phyloP scores from a whole-genome alignment of 2,329 filamentous ascomycete genomes.

The Plectosphaerella cucumerina region DNA sequence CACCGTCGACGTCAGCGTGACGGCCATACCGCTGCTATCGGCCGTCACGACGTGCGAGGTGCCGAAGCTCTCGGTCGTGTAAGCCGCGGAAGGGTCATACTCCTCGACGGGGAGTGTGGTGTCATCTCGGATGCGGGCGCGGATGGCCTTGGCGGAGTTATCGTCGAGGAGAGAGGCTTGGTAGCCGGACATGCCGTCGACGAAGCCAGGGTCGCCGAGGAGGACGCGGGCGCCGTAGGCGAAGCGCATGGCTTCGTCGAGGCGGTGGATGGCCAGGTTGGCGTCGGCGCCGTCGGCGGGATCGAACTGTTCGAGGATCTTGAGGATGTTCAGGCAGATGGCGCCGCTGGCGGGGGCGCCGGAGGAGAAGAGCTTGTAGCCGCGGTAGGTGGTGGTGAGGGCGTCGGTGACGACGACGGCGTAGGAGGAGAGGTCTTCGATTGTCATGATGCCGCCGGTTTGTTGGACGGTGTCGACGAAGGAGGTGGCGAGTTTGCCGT shows the following conservation, averaged over 20 bases:
- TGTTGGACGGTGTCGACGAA: slow-evolving; percentile 66
- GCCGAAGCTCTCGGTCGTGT: slow-evolving; percentile 62
- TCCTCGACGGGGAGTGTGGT: slow-evolving; percentile 66
- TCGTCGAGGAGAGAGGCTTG: slow-evolving; percentile 65
- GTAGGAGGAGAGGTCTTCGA: slow-evolving; percentile 74
- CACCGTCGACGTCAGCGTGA: slow-evolving; percentile 81
- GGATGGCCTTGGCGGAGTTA: slow-evolving; percentile 54
- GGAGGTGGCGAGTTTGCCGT: slow-evolving; percentile 68
- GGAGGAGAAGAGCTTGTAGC: slow-evolving; percentile 64
- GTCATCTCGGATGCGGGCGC: slow-evolving; percentile 65
- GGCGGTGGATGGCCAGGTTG: slow-evolving; percentile 73
- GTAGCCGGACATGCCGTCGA: slow-evolving; percentile 57
- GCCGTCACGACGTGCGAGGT: slow-evolving; percentile 71
- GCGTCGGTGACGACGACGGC: slow-evolving; percentile 60
- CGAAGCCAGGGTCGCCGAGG: slow-evolving; percentile 78
- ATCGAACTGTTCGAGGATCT: slow-evolving; percentile 75
- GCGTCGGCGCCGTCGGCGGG: slow-evolving; percentile 45
- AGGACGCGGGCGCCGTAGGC: slow-evolving; percentile 76
- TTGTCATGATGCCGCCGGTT: slow-evolving; percentile 78
- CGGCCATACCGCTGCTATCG: slow-evolving; percentile 69
- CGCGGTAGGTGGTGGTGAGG: slow-evolving; percentile 62
- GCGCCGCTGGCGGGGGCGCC: slow-evolving; percentile 75
- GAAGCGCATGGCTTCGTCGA: slow-evolving; percentile 87
- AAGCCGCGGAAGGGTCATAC: slow-evolving; percentile 68
- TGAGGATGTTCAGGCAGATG: slow-evolving; percentile 71